Conservation (phyloP, 2,329 filamentous ascomycete species). For the Rugonectria rugulosa region DNA sequence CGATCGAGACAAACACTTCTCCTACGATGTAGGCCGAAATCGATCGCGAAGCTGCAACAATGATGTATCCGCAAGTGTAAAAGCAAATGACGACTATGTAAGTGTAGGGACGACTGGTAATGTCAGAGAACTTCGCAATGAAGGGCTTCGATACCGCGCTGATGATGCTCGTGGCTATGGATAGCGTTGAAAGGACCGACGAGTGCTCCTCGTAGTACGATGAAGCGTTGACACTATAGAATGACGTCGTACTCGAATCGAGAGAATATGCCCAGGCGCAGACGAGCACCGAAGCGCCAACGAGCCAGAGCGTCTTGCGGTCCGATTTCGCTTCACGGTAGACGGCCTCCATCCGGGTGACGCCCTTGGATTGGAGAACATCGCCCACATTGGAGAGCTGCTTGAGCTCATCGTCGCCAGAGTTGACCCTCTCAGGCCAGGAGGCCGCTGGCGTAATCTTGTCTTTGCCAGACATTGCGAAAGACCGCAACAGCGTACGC, state of each 20-base stretch:
- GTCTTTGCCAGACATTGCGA: conserved; percentile 21
- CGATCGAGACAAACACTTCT: conserved; percentile 66
- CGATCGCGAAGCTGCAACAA: conserved; percentile 61
- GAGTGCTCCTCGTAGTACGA: conserved; percentile 41
- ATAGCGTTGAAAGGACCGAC: conserved; percentile 37
- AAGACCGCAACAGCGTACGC: not conserved
- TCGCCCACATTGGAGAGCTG: conserved; percentile 29
- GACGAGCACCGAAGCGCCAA: conserved; percentile 40
- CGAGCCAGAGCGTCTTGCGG: conserved; percentile 36
- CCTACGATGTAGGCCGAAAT: conserved; percentile 61
- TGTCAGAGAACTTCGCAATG: conserved; percentile 67
- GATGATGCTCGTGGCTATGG: conserved; percentile 46
- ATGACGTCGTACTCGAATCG: conserved; percentile 40
- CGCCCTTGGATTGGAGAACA: conserved; percentile 34
- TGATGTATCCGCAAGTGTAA: conserved; percentile 64
- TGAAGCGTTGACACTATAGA: conserved; percentile 38
- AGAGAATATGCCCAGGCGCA: conserved; percentile 44
- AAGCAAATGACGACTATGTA: conserved; percentile 62
- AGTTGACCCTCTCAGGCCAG: conserved; percentile 21
- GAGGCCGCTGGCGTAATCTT: conserved; percentile 16
- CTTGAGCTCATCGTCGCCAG: conserved; percentile 21
- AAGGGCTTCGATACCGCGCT: conserved; percentile 65
- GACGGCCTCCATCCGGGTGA: conserved; percentile 42
- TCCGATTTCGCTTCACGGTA: conserved; percentile 39
- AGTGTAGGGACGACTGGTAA: conserved; percentile 68